Conservation (phyloP, 2,329 filamentous ascomycete species). For the Sclerotinia sclerotiorum region DNA sequence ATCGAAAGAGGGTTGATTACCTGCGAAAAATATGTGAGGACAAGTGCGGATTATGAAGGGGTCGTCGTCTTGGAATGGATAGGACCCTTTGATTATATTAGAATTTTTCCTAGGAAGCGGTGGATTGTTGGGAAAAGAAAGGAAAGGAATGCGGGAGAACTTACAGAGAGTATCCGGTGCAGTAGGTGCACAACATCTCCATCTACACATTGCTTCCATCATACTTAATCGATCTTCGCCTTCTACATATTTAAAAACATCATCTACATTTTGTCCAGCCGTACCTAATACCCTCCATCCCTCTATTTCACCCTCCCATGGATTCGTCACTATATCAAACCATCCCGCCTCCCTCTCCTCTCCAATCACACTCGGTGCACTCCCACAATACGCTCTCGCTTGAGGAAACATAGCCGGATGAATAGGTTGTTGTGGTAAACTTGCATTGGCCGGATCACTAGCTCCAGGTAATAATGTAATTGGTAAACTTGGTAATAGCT, state of each 20-base stretch:
- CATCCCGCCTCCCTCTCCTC: conserved; percentile 58
- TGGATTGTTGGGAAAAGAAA: not conserved
- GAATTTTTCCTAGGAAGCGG: not conserved
- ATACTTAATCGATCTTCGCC: conserved; percentile 76
- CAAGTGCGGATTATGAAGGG: conserved; percentile 83
- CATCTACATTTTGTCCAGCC: conserved; percentile 89
- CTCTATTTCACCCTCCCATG: conserved; percentile 86
- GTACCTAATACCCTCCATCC: conserved; percentile 86
- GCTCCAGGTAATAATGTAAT: conserved; percentile 85
- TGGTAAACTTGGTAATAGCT: conserved; percentile 80
- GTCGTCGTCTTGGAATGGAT: conserved; percentile 92
- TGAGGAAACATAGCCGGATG: conserved; percentile 88
- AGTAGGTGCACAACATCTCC: conserved; percentile 88
- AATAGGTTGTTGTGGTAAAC: conserved; percentile 88
- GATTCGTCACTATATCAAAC: conserved; percentile 90
- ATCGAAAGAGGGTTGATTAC: conserved; percentile 77
- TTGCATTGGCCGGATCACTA: conserved; percentile 83
- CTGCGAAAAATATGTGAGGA: conserved; percentile 88
- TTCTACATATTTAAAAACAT: conserved; percentile 88
- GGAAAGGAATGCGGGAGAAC: conserved; percentile 42
- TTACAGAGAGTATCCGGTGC: conserved; percentile 93
- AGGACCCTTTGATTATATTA: conserved; percentile 68
- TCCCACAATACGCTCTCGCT: conserved; percentile 60
- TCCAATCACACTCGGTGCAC: conserved; percentile 38
- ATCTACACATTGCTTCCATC: conserved; percentile 93